phyloP scores from a whole-genome alignment of 768 basidiomycete species.

The Baorangia bicolor region DNA sequence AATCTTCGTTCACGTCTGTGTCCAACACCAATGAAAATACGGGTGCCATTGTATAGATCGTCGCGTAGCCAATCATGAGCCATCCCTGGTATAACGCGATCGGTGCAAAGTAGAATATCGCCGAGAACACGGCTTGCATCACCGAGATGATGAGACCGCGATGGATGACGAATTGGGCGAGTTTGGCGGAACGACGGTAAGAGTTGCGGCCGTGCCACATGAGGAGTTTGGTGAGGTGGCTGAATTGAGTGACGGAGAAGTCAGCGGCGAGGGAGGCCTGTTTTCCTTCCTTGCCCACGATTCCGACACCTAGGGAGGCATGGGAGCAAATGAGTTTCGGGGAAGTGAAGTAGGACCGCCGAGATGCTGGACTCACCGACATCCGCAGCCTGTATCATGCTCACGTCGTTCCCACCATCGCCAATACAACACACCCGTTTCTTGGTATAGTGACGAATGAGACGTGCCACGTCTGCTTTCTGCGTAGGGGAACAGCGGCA shows the following conservation, averaged over 20 bases:
- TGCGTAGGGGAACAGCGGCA: constrained; percentile 99
- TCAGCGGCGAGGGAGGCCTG: constrained; percentile 99
- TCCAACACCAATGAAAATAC: constrained; percentile 97
- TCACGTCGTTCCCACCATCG: constrained; percentile 98
- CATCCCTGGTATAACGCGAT: constrained; percentile 98
- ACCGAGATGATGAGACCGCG: constrained; percentile 95
- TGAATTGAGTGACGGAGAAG: constrained; percentile 97
- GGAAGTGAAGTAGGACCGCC: not conserved
- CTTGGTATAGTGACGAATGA: constrained; percentile 87
- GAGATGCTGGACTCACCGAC: constrained; percentile 65
- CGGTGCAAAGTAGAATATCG: constrained; percentile 91
- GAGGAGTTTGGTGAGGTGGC: constrained; percentile 90
- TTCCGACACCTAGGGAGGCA: constrained; percentile 72
- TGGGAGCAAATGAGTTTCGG: not conserved
- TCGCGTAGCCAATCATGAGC: constrained; percentile 96
- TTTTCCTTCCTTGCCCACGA: constrained; percentile 98
- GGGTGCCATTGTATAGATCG: constrained; percentile 96
- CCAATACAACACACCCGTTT: constrained; percentile 99
- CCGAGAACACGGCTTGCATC: constrained; percentile 96
- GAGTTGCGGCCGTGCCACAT: constrained; percentile 99
- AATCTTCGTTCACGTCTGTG: constrained; percentile 91
- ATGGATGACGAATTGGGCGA: constrained; percentile 98
- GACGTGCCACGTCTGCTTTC: constrained; percentile 94
- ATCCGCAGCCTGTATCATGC: constrained; percentile 99
- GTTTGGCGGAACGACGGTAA: constrained; percentile 95